Evolutionary conservation across 2,329 filamentous ascomycete species (phyloP).

Genomic region (Diplodia mutila): DNA sequence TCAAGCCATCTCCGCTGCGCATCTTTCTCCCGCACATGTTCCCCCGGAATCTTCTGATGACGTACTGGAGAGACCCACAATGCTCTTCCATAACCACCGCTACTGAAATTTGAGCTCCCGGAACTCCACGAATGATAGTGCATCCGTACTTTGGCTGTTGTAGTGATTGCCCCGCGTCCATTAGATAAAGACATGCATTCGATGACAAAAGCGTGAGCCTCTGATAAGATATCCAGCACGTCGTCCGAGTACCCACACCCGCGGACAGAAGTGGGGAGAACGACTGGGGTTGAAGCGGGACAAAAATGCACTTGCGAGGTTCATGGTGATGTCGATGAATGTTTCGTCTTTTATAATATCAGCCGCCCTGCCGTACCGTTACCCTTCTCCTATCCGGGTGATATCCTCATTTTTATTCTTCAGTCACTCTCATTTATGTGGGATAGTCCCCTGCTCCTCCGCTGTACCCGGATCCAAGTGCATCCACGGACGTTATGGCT

Average conservation of each 20-base stretch:
- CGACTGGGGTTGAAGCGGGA: neutral
- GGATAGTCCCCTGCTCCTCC: neutral
- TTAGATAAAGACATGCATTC: neutral
- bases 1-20: neutral
- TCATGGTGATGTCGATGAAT: neutral
- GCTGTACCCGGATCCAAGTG: neutral
- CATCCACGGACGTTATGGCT: neutral
- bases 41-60: neutral
- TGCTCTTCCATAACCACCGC: neutral
- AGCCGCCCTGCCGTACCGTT: neutral
- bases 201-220: neutral
- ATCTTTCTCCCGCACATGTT: too few relatives aligned
- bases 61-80: neutral
- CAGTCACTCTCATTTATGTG: neutral
- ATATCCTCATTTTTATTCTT: neutral
- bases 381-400: neutral
- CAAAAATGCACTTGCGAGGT: neutral
- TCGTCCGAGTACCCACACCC: neutral
- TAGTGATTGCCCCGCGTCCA: neutral
- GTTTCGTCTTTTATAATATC: neutral
- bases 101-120: neutral
- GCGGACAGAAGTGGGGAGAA: conserved; percentile 11
- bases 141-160: neutral
- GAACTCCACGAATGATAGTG: neutral
- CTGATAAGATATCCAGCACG: conserved; percentile 17